Percentiles rank a stretch among this genome's conserved stretches.
phyloP scores from a whole-genome alignment of 805 yeast species.

The Metschnikowia hibisci region DNA sequence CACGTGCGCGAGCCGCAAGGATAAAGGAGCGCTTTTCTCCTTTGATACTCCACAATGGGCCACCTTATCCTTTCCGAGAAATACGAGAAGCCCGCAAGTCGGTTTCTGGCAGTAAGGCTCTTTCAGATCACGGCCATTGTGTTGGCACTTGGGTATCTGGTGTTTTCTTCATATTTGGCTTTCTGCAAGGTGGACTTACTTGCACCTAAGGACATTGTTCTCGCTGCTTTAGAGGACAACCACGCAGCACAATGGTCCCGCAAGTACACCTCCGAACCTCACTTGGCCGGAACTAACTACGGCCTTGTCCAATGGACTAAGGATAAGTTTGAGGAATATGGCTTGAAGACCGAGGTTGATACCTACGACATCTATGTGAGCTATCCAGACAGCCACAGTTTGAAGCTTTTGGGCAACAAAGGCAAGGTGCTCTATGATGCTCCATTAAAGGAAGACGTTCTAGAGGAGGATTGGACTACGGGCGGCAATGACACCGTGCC shows the following conservation, averaged over 20 bases:
- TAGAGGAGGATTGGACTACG: conserved; percentile 39
- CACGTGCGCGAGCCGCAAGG: too few species aligned
- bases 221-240: conserved; percentile 31
- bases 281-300: conserved; percentile 45
- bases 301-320: conserved; percentile 55
- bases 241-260: conserved; percentile 52
- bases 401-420: conserved; percentile 32
- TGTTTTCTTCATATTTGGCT: neutral
- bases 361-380: conserved; percentile 56
- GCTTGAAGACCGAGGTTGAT: conserved; percentile 48
- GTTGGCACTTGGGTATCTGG: neutral
- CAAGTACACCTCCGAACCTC: conserved; percentile 50
- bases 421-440: conserved; percentile 44
- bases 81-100: too few species aligned
- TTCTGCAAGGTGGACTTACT: neutral
- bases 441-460: conserved; percentile 46
- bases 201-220: conserved; percentile 16
- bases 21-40: too few species aligned
- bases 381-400: conserved; percentile 47
- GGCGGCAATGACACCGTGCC: conserved; percentile 45
- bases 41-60: too few species aligned
- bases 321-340: conserved; percentile 52
- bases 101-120: neutral
- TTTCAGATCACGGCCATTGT: neutral
- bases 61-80: too few species aligned